Evolutionary conservation across 805 yeast species (phyloP).

Genomic region (Schwanniomyces polymorphus): DNA sequence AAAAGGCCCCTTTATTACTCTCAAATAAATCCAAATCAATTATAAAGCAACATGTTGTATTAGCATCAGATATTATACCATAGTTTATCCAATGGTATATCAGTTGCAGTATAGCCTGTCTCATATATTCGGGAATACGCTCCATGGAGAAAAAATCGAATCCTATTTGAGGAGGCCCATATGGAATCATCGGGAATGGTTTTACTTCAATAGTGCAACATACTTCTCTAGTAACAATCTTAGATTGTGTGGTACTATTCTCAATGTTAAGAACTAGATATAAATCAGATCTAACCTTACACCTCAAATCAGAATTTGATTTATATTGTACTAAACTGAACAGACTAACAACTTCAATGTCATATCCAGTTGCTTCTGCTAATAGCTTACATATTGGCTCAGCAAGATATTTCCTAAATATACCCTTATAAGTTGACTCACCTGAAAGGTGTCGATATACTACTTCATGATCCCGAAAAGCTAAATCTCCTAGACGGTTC

Average conservation of each 20-base stretch:
- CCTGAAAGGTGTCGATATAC: neutral
- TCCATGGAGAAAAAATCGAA: neutral
- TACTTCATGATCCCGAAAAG: neutral
- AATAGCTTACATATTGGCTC: neutral
- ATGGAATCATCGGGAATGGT: neutral
- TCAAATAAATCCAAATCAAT: neutral
- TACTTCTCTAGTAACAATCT: neutral
- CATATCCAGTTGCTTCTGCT: neutral
- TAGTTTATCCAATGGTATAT: neutral
- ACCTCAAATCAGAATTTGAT: neutral
- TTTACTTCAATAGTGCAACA: neutral
- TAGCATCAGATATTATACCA: neutral
- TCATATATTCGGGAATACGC: neutral
- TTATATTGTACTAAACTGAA: neutral
- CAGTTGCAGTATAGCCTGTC: neutral
- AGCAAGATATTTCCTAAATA: neutral
- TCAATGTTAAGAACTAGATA: too few species aligned
- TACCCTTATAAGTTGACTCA: neutral
- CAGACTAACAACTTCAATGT: neutral
- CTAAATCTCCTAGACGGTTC: neutral
- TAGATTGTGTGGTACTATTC: neutral
- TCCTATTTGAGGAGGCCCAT: neutral
- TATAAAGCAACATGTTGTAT: neutral
- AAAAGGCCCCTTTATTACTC: neutral
- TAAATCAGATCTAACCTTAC: neutral